phyloP scores from a whole-genome alignment of 768 basidiomycete genomes.

The Neoboletus subvelutipes region DNA sequence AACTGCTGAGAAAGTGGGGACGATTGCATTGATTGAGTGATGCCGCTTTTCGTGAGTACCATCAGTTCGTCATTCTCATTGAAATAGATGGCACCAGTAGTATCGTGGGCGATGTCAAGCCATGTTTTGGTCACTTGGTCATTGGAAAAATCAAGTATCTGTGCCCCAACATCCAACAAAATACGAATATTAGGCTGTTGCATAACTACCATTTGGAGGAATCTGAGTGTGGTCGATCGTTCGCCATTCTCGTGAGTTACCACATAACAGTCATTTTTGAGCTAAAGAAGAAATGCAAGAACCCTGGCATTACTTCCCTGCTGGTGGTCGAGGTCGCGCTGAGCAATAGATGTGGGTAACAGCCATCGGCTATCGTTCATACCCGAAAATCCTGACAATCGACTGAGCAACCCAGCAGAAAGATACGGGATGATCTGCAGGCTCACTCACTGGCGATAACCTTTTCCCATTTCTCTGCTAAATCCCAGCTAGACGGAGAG shows the following conservation, averaged over 20 bases:
- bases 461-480: slow-evolving; percentile 24
- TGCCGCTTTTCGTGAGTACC: too few relatives aligned
- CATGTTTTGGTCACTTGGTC: too few relatives aligned
- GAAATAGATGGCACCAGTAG: too few relatives aligned
- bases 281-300: slow-evolving; percentile 26
- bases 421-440: neutral
- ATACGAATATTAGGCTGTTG: slow-evolving; percentile 41
- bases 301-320: slow-evolving; percentile 43
- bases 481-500: slow-evolving; percentile 35
- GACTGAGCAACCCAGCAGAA: neutral
- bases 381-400: slow-evolving; percentile 35
- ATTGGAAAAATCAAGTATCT: too few relatives aligned
- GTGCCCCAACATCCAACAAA: slow-evolving; percentile 18
- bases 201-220: slow-evolving; percentile 29
- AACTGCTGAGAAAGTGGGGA: too few relatives aligned
- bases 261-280: slow-evolving; percentile 16
- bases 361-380: slow-evolving; percentile 39
- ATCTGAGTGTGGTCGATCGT: neutral
- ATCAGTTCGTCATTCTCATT: too few relatives aligned
- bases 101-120: too few relatives aligned
- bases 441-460: slow-evolving; percentile 3
- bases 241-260: neutral
- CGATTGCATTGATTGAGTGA: too few relatives aligned
- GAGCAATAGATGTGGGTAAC: slow-evolving; percentile 33
- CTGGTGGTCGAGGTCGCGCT: slow-evolving; percentile 26